Evolutionary conservation across 805 yeast species (phyloP), one percentile per base, ranked within the genome.

Genomic region (Kazachstania bromeliacearum): DNA sequence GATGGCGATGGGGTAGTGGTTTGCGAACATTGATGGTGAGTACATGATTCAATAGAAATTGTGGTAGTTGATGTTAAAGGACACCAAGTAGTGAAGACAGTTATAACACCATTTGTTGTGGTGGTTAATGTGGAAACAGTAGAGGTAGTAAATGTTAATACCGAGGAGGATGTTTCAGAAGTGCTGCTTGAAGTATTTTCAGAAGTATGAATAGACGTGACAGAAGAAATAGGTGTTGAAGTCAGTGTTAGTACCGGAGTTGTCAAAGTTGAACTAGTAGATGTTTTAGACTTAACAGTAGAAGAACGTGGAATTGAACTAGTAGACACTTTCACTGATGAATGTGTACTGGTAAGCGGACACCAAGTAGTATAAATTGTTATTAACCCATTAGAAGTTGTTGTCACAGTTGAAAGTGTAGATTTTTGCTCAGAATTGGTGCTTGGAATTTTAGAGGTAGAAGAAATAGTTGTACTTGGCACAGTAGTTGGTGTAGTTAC

Each of bases 331-430:
- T 12, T 26, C n/a, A 7, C 28, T 26, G n/a, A n/a, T n/a, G n/a
- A n/a, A n/a, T n/a, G n/a, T n/a, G n/a, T n/a, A n/a, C n/a, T 28
- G 24, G 56, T 47, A 24, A 55, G 39, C 26, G 70, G 69, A 42
- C 68, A 63, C 52, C 62, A 63, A 5, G 69, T 64, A 12, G 68
- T 62, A 56, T 60, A 70, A 14, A 50, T 50, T 10, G 68, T 69
- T 30, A 35, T 55, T 3, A 41, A 39, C 12, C 67, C 60, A 15
- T 39, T 39, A 10, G 38, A 34, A 4, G 61, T 51, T 4, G 52
- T 47, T 5, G 64, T 57, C 13, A 56, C 48, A 31, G 64, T 55
- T 21, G 63, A 54, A 12, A 55, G 13, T 4, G 22, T 20, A 15
- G 16, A 34, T 19, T 20, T 33, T 13, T 13, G 10, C n/a, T 53